Percentiles rank a stretch among this genome's conserved stretches.
Evolutionary conservation across 805 yeast species (phyloP).

Genomic region (Diddensiella caesifluorescens): DNA sequence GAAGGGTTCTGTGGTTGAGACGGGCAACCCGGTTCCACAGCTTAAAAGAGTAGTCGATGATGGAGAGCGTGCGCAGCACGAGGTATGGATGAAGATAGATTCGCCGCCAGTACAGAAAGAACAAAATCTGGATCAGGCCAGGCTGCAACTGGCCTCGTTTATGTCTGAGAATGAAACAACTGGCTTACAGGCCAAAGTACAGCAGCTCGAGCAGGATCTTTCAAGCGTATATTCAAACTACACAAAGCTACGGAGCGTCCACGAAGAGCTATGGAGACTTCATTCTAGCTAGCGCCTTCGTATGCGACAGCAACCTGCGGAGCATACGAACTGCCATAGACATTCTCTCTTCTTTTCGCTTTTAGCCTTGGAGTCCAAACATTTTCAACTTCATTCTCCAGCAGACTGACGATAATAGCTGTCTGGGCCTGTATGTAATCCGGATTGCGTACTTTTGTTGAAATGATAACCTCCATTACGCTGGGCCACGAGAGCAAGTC

Average conservation of each 20-base stretch:
- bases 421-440: slow-evolving; percentile 15
- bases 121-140: neutral
- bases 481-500: slow-evolving; percentile 31
- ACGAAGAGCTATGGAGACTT: slow-evolving; percentile 24
- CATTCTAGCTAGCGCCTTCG: slow-evolving; percentile 18
- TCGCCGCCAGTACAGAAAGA: slow-evolving; percentile 1
- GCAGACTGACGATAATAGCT: slow-evolving; percentile 17
- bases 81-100: slow-evolving; percentile 18
- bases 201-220: slow-evolving; percentile 19
- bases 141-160: neutral
- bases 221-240: slow-evolving; percentile 16
- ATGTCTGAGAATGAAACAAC: slow-evolving; percentile 6
- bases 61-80: slow-evolving; percentile 15
- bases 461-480: slow-evolving; percentile 28
- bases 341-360: slow-evolving; percentile 13
- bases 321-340: slow-evolving; percentile 14
- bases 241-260: slow-evolving; percentile 16
- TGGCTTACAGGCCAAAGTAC: slow-evolving; percentile 16
- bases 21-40: slow-evolving; percentile 22
- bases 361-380: slow-evolving; percentile 18
- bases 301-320: slow-evolving; percentile 20
- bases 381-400: slow-evolving; percentile 9
- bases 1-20: slow-evolving; percentile 10
- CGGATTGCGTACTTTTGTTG: slow-evolving; percentile 20
- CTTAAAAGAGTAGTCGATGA: slow-evolving; percentile 25